A percentile compares a stretch with the other conserved stretches of the same genome.
Evolutionary conservation across 495 filamentous ascomycete species (phyloP).

Genomic region (Aspergillus olivimuriae): DNA sequence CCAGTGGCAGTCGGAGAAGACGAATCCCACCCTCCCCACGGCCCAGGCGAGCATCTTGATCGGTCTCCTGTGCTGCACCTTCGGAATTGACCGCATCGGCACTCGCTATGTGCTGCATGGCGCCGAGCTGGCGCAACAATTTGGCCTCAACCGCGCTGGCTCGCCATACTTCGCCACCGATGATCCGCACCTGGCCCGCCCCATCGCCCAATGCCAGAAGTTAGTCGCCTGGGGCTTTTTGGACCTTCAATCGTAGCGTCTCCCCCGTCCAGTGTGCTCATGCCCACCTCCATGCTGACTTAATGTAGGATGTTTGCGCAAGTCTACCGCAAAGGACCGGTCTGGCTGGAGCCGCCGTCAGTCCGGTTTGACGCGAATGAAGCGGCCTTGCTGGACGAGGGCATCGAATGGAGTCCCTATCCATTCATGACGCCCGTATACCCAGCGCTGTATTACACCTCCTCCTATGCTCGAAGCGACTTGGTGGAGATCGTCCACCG

Average conservation of each 20-base stretch:
- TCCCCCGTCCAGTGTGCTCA: too few species aligned
- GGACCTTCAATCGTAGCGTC: slow-evolving; percentile 19
- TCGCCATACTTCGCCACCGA: slow-evolving; percentile 7
- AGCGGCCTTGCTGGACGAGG: slow-evolving; percentile 13
- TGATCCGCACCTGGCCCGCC: not conserved
- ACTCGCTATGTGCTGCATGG: slow-evolving; percentile 20
- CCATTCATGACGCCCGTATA: slow-evolving; percentile 7
- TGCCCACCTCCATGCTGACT: slow-evolving; percentile 1
- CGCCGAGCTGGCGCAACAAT: slow-evolving; percentile 8
- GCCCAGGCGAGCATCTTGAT: slow-evolving; percentile 21
- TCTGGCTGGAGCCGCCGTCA: slow-evolving; percentile 13
- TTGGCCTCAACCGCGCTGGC: slow-evolving; percentile 6
- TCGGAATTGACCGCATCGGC: slow-evolving; percentile 21
- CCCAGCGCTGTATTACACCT: slow-evolving; percentile 11
- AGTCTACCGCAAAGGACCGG: slow-evolving; percentile 17
- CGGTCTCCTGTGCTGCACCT: slow-evolving; percentile 22
- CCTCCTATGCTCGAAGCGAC: slow-evolving; percentile 8
- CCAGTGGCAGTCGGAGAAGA: slow-evolving; percentile 16
- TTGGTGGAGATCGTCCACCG: slow-evolving; percentile 14
- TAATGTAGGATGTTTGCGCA: slow-evolving; percentile 16
- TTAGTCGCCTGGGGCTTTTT: slow-evolving; percentile 21
- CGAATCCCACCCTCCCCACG: slow-evolving; percentile 11
- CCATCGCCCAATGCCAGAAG: slow-evolving; percentile 11
- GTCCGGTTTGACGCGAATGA: slow-evolving; percentile 12
- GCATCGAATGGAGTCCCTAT: slow-evolving; percentile 9